These are phyloP conservation scores for Heliamphora pulchella DNA, from an alignment of 179 eudicot species.

Conservation along the genomic window DNA sequence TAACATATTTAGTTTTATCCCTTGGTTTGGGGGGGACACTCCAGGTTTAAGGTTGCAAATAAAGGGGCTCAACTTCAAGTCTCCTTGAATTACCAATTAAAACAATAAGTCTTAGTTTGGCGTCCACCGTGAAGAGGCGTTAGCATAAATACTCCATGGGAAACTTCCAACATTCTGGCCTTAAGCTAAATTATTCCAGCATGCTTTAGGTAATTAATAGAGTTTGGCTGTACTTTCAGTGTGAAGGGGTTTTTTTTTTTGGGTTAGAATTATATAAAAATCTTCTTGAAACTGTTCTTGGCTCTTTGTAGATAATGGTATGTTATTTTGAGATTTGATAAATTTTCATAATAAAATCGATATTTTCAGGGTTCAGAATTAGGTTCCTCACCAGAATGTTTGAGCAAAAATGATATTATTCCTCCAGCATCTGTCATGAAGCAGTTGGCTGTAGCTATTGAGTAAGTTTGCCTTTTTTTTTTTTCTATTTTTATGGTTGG, in stretches of 20 bases:
- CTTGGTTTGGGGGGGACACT: not conserved
- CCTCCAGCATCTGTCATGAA: slow-evolving; percentile 57
- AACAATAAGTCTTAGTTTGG: not conserved
- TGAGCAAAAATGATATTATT: slow-evolving; percentile 38
- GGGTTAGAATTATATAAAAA: not conserved
- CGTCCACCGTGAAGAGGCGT: not conserved
- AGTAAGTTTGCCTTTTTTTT: slow-evolving; percentile 42
- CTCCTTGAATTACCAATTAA: not conserved
- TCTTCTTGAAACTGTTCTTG: not conserved
- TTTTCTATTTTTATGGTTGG: not conserved
- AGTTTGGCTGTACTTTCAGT: not conserved
- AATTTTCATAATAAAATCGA: not conserved
- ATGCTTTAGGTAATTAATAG: slow-evolving; percentile 4
- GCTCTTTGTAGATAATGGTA: not conserved
- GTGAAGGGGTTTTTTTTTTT: slow-evolving; percentile 6
- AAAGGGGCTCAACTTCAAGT: slow-evolving; percentile 1
- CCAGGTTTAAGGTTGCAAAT: not conserved
- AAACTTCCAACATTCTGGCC: not conserved
- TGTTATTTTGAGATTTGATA: not conserved
- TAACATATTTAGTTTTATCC: not conserved
- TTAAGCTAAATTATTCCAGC: not conserved
- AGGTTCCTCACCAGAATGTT: slow-evolving; percentile 27
- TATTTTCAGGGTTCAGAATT: slow-evolving; percentile 53
- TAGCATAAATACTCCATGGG: not conserved
- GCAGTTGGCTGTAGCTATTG: slow-evolving; percentile 66